A percentile compares a stretch with the other conserved stretches of the same genome.
These are phyloP conservation scores for Urostyla sp. DNA, from an alignment of 73 alveolate species.

Conservation along the genomic window DNA sequence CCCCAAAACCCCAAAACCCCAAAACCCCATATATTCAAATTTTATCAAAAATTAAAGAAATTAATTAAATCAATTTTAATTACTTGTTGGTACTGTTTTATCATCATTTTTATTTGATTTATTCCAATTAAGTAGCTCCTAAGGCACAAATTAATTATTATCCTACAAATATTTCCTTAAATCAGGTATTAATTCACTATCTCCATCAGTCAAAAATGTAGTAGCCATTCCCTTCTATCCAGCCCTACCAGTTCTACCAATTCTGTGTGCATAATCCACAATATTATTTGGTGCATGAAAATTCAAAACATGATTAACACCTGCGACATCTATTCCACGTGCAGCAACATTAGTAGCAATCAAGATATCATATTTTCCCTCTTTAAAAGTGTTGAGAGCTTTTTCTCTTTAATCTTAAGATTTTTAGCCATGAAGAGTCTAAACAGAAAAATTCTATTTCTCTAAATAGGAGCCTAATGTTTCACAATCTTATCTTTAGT, in stretches of 20 bases:
- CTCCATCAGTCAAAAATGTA: constrained; percentile 84
- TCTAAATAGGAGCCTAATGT: constrained; percentile 15
- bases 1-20: constrained; percentile 8
- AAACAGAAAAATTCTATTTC: constrained; percentile 41
- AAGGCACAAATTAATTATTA: constrained; percentile 61
- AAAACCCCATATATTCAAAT: neutral
- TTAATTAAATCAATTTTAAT: neutral
- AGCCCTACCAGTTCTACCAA: constrained; percentile 97
- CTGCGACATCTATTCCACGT: constrained; percentile 89
- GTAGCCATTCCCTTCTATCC: constrained; percentile 96
- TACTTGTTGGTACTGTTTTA: neutral
- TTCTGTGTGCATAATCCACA: constrained; percentile 92
- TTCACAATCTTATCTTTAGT: constrained; percentile 75
- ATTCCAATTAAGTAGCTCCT: constrained; percentile 40
- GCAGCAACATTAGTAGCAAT: constrained; percentile 72
- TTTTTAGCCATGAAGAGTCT: constrained; percentile 85
- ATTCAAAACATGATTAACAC: constrained; percentile 91
- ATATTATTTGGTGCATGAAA: constrained; percentile 91
- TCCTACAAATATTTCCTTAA: constrained; percentile 62
- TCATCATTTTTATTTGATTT: neutral
- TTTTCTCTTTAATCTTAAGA: constrained; percentile 82
- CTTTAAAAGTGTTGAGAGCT: constrained; percentile 55
- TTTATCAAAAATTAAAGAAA: neutral
- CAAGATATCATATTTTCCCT: constrained; percentile 40
- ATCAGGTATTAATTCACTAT: constrained; percentile 75